A percentile compares a stretch with the other conserved stretches of the same genome.
phyloP scores from a whole-genome alignment of 73 alveolate genomes.

The Uronychia setigera region DNA sequence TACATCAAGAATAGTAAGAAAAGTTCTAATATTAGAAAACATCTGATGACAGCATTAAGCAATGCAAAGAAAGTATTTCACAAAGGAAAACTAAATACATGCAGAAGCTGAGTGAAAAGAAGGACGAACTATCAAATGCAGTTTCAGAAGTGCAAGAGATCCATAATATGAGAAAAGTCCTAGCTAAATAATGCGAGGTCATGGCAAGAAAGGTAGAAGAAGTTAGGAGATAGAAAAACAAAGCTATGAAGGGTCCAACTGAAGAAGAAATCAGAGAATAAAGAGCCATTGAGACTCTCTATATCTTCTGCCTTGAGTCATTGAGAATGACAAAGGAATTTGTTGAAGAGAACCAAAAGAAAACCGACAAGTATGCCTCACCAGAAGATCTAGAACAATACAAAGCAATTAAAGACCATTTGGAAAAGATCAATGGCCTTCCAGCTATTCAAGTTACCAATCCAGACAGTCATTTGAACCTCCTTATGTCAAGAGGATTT shows the following conservation, averaged over 20 bases:
- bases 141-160: background rate
- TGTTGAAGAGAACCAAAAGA: background rate
- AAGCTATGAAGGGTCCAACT: background rate
- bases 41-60: background rate
- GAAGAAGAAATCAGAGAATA: background rate
- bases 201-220: background rate
- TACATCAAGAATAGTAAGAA: background rate
- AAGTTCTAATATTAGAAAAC: background rate
- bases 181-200: background rate
- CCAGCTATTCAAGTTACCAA: no score
- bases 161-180: background rate
- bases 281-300: background rate
- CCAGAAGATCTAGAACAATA: background rate
- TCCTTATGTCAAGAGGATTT: no score
- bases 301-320: background rate
- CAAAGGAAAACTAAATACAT: background rate
- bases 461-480: no score
- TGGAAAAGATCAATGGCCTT: background rate
- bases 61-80: background rate
- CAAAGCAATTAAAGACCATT: background rate
- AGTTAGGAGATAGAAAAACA: background rate
- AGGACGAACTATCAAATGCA: background rate
- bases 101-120: background rate
- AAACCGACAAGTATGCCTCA: background rate
- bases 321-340: background rate